These are phyloP conservation scores for Cornus controversa DNA, from an alignment of 148 eudicot genomes.

Conservation along the genomic window DNA sequence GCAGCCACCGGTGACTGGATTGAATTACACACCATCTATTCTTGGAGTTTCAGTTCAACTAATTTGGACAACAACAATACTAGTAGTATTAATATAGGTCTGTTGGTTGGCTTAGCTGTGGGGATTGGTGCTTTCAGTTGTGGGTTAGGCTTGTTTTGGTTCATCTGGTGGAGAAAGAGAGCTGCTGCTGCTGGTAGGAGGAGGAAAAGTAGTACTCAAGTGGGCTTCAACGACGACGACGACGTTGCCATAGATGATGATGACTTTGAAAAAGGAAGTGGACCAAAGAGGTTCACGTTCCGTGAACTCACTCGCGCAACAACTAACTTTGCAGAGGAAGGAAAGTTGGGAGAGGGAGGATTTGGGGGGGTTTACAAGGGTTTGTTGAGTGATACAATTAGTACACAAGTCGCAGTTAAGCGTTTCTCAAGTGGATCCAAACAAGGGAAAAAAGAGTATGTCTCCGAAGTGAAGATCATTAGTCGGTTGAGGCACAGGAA, in stretches of 20 bases:
- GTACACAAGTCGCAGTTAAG: conserved; percentile 32
- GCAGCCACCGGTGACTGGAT: conserved; percentile 29
- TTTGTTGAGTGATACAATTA: background rate
- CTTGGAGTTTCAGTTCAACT: conserved; percentile 39
- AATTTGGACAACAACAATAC: conserved; percentile 13
- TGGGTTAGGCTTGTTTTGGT: conserved; percentile 12
- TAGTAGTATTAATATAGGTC: background rate
- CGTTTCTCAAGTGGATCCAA: conserved; percentile 36
- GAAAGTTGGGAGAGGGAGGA: conserved; percentile 50
- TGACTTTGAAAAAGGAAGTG: conserved; percentile 28
- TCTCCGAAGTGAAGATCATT: conserved; percentile 39
- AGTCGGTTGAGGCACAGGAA: conserved; percentile 41
- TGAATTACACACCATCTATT: conserved; percentile 29
- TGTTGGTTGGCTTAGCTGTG: conserved; percentile 19
- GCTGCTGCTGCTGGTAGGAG: no score
- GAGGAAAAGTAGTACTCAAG: background rate
- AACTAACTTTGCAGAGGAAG: conserved; percentile 24
- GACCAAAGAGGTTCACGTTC: conserved; percentile 35
- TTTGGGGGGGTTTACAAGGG: conserved; percentile 49
- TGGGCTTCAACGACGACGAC: no score
- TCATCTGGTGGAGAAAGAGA: conserved; percentile 16
- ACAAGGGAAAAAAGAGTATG: conserved; percentile 48
- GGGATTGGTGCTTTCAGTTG: conserved; percentile 13
- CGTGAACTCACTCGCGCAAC: conserved; percentile 32
- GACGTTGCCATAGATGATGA: conserved; percentile 20